phyloP scores from a whole-genome alignment of 805 yeast genomes.

The Torulaspora delbrueckii region DNA sequence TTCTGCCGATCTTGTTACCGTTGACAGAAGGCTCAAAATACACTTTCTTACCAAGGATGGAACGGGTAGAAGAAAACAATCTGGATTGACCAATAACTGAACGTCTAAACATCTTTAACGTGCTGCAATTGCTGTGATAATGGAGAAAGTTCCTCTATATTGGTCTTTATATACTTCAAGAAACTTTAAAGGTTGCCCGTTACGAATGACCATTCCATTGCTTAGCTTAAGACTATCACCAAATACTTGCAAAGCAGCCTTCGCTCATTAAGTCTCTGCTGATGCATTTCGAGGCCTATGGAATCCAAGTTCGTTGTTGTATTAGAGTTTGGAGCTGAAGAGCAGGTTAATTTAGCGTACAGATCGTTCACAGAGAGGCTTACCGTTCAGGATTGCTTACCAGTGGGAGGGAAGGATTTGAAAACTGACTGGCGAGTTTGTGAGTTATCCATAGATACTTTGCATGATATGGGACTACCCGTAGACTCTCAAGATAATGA shows the following conservation, averaged over 20 bases:
- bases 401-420: background rate
- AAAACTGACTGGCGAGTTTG: slow-evolving; percentile 20
- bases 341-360: slow-evolving; percentile 13
- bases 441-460: slow-evolving; percentile 6
- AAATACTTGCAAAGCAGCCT: background rate
- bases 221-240: background rate
- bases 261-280: background rate
- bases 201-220: background rate
- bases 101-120: slow-evolving; percentile 8
- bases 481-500: slow-evolving; percentile 14
- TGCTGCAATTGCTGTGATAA: background rate
- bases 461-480: slow-evolving; percentile 7
- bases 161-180: background rate
- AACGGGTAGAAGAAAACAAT: slow-evolving; percentile 46
- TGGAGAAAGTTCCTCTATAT: background rate
- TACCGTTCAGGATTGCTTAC: background rate
- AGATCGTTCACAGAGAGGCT: slow-evolving; percentile 8
- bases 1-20: slow-evolving; percentile 44
- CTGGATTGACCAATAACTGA: slow-evolving; percentile 36
- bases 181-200: background rate
- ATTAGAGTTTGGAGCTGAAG: slow-evolving; percentile 14
- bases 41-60: slow-evolving; percentile 48
- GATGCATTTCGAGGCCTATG: slow-evolving; percentile 8
- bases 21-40: slow-evolving; percentile 53
- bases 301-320: slow-evolving; percentile 11